A percentile compares a stretch with the other conserved stretches of the same genome.
Conservation (phyloP, 257 asterid genomes). For the Oldenlandia corymbosa region DNA sequence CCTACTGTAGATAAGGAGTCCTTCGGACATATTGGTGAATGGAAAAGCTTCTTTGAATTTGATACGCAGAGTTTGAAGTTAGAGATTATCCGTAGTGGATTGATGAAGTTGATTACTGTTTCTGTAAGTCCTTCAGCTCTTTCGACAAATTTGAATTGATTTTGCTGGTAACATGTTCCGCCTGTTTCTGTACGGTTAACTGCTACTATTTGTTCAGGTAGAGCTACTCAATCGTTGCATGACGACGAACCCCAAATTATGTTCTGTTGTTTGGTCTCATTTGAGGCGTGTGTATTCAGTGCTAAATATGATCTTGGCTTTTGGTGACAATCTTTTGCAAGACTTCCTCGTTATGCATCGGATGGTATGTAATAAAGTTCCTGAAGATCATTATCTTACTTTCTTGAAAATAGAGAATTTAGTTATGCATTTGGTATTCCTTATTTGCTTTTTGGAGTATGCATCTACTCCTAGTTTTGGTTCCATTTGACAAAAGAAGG, state of each 20-base stretch:
- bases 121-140: slow-evolving; percentile 48
- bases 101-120: slow-evolving; percentile 36
- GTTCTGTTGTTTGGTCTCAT: slow-evolving; percentile 34
- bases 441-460: not conserved
- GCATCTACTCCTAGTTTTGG: not conserved
- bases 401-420: not conserved
- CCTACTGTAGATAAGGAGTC: slow-evolving; percentile 34
- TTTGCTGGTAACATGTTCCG: not conserved
- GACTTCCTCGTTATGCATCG: slow-evolving; percentile 60
- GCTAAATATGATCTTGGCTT: slow-evolving; percentile 46
- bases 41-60: slow-evolving; percentile 55
- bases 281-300: slow-evolving; percentile 41
- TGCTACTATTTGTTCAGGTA: slow-evolving; percentile 38
- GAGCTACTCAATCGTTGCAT: slow-evolving; percentile 46
- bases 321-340: slow-evolving; percentile 60
- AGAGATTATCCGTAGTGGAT: slow-evolving; percentile 44
- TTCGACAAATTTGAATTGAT: not conserved
- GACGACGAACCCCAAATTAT: slow-evolving; percentile 17
- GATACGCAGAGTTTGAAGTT: slow-evolving; percentile 49
- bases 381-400: not conserved
- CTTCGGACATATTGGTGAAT: slow-evolving; percentile 36
- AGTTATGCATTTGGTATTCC: not conserved
- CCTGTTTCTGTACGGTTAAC: slow-evolving; percentile 11
- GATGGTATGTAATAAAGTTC: slow-evolving; percentile 39
- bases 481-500: not conserved